Base-by-base conservation (phyloP, 176 grass and related monocot species). In the Carex littledalei region DNA sequence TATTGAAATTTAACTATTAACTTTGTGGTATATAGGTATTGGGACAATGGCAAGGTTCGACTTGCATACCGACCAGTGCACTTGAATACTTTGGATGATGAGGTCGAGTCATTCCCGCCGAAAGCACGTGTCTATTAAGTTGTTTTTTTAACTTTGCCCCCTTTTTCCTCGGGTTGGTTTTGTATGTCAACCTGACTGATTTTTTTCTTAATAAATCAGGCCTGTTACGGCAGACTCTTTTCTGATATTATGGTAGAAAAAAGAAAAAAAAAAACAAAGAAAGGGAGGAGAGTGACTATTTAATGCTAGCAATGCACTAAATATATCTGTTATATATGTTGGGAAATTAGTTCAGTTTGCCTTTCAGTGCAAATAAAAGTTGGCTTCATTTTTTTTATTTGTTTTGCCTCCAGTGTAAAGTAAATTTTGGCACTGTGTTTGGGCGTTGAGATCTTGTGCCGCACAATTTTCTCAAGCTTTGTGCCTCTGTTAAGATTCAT, bases 61-160 rank as follows among this genome's bases (percentile, higher is more conserved):
- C 81, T 97, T 84, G 92, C 88, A 77, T 97, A 94, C 66, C 84
- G 92, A 84, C 92, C 94, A 9, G 92, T 97, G 75, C 92, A 97
- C 57, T 88, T 97, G 94, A 94, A 94, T 73, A 94, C 94, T 79
- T 67, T 97, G 85, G 94, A 97, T 15, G 85, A 86, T 64, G 90
- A 94, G 85, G 35, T 92, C 0, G 88, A 94, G 84, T 88, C 92
- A n/a, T 89, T 97, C 92, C 94, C 94, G 29, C 94, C 94, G 9
- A 94, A 97, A 88, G 92, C 90, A 0, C 90, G 92, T 78, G 92
- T 94, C 63, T 97, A 97, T 68, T 97, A 80, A 90, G 50, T 67
- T 83, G 70, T 1, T 64, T 52, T 71, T 88, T 12, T 5, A 60
- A 3, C 18, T 81, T 56, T 10, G 29, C 3, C 35, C 16, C 45